Percentiles rank a stretch among this genome's conserved stretches.
phyloP scores from a whole-genome alignment of 148 eudicot genomes.

The Camellia lanceoleosa region DNA sequence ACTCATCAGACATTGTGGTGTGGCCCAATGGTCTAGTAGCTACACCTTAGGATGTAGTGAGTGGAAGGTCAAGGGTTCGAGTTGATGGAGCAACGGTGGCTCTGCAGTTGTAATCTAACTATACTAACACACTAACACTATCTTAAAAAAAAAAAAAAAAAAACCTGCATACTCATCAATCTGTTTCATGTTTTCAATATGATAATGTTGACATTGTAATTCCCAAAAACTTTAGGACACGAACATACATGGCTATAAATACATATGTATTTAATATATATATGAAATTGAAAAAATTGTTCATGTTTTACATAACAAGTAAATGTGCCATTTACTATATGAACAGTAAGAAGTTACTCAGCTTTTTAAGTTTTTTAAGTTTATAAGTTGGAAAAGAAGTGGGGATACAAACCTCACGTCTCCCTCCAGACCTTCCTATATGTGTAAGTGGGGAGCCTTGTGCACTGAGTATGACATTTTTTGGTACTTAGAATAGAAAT shows the following conservation, averaged over 20 bases:
- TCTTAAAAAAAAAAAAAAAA: too few relatives aligned
- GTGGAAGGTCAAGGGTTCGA: too few relatives aligned
- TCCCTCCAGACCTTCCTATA: neutral
- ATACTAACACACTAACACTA: too few relatives aligned
- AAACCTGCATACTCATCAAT: neutral
- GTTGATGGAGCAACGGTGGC: too few relatives aligned
- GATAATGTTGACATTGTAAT: too few relatives aligned
- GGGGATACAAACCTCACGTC: neutral
- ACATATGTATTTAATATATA: too few relatives aligned
- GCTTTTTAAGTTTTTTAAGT: neutral
- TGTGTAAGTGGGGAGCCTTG: neutral
- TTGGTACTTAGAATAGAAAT: neutral
- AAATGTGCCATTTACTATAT: neutral
- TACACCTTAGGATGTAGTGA: too few relatives aligned
- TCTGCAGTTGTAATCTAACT: too few relatives aligned
- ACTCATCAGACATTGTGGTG: neutral
- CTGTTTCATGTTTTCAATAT: neutral
- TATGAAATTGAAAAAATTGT: neutral
- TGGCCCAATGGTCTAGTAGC: too few relatives aligned
- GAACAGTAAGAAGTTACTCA: neutral
- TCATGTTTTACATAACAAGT: neutral
- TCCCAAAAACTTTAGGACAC: neutral
- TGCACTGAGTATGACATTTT: neutral
- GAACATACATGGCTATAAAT: neutral
- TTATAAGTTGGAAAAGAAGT: neutral